Evolutionary conservation across 163 green algal species (phyloP), one percentile per base, ranked within the genome.

Genomic region (Scenedesmus sp.): DNA sequence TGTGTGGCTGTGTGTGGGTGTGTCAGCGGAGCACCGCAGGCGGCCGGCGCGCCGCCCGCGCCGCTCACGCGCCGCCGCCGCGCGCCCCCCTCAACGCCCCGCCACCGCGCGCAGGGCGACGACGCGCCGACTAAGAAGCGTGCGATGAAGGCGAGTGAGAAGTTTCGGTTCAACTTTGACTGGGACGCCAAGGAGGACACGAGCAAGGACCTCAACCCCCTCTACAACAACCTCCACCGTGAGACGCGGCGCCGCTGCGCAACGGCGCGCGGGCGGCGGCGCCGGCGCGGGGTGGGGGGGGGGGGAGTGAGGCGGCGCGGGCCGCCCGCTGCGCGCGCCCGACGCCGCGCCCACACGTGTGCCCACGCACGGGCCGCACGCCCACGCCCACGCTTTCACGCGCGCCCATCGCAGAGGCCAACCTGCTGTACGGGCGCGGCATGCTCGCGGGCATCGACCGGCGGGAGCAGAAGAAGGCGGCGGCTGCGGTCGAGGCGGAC

Each of bases 171-270:
- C 89, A 96, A 96, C 77, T 98, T 98, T 85, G 96, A 98, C 88
- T 99, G 96, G 96, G 94, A 97, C 64, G 91, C 87, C 17, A 85
- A 83, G 1, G 96, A 99, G 74, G 96, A 99, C 91, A 99, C 96
- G 0, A 93, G 86, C 67, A 85, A 86, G 31, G 95, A 97, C 82
- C 81, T 95, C 11, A 97, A 98, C 88, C 91, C 93, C 3, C 84
- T 98, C 36, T 98, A 97, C 87, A 90, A 95, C 75, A 86, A 89
- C 71, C 88, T 92, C 36, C 90, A 96, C 70, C 88, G 85, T 89
- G 63, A 63, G 78, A n/a, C n/a, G n/a, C n/a, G n/a, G n/a, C n/a
- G n/a, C n/a, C n/a, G n/a, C n/a, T n/a, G n/a, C n/a, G n/a, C n/a
- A n/a, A n/a, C n/a, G n/a, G n/a, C n/a, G n/a, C n/a, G n/a, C n/a